Evolutionary conservation across 768 basidiomycete species (phyloP).

Genomic region (Lyophyllum shimeji): DNA sequence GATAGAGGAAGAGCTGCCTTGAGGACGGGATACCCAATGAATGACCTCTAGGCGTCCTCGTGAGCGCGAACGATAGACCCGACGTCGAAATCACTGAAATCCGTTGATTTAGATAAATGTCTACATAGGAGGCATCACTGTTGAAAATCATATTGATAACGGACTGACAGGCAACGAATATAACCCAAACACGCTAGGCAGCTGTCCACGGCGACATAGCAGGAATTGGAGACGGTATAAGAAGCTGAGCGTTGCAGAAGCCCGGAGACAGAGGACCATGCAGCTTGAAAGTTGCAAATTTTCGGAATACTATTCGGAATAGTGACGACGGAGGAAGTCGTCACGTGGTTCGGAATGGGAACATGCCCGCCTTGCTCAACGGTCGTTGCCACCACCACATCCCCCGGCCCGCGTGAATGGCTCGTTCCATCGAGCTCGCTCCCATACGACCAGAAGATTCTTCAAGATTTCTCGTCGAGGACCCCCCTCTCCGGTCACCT

Average conservation of each 20-base stretch:
- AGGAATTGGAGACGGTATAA: not conserved
- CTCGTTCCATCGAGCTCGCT: conserved; percentile 26
- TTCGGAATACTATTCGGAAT: too few species aligned
- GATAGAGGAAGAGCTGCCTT: not conserved
- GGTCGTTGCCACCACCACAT: not conserved
- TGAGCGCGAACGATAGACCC: too few species aligned
- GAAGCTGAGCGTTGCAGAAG: not conserved
- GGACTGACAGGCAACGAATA: not conserved
- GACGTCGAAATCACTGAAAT: too few species aligned
- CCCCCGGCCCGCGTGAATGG: conserved; percentile 10
- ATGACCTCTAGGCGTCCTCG: too few species aligned
- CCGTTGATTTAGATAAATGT: too few species aligned
- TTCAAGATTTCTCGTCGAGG: conserved; percentile 45
- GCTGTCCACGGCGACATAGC: not conserved
- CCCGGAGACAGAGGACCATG: not conserved
- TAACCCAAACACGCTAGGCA: not conserved
- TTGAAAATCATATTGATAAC: too few species aligned
- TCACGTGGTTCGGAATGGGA: not conserved
- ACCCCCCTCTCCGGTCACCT: conserved; percentile 28
- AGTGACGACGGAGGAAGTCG: not conserved
- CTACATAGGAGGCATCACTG: too few species aligned
- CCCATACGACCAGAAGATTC: conserved; percentile 26
- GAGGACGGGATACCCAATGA: not conserved
- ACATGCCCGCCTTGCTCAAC: not conserved
- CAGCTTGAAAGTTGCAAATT: not conserved